These are phyloP conservation scores for Mycena metata DNA, from an alignment of 768 basidiomycete genomes.

Conservation along the genomic window DNA sequence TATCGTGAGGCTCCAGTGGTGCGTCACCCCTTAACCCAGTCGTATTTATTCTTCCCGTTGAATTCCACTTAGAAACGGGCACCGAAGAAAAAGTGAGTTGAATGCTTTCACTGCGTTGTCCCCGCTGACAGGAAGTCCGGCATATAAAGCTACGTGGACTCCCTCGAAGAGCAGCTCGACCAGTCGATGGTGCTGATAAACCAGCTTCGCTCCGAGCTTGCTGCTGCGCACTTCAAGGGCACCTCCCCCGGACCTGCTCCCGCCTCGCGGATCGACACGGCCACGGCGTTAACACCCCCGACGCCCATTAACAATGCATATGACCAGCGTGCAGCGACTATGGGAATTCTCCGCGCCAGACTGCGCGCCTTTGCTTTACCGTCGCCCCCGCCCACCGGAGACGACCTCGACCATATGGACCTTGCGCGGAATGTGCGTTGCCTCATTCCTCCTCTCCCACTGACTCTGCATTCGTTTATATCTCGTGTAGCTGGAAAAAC, in stretches of 20 bases:
- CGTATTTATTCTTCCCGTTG: not conserved
- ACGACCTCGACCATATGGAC: conserved; percentile 25
- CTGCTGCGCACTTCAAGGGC: not conserved
- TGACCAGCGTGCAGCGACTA: not conserved
- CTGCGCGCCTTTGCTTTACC: conserved; percentile 13
- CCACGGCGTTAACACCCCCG: too few species aligned
- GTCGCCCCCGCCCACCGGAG: conserved; percentile 13
- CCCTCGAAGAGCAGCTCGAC: conserved; percentile 19
- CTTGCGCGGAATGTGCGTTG: conserved; percentile 7
- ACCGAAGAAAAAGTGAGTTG: not conserved
- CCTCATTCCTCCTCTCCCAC: not conserved
- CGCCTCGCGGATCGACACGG: too few species aligned
- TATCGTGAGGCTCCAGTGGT: not conserved
- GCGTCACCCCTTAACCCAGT: not conserved
- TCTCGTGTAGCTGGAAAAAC: not conserved
- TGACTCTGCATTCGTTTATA: too few species aligned
- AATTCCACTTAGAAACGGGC: not conserved
- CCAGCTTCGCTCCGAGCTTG: conserved; percentile 17
- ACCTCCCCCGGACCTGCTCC: too few species aligned
- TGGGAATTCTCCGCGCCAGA: conserved; percentile 16
- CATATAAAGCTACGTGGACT: conserved; percentile 12
- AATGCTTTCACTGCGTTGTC: not conserved
- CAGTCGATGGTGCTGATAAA: conserved; percentile 5
- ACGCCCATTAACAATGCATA: too few species aligned
- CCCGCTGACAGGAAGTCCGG: too few species aligned